Evolutionary conservation across 306 rosid species (phyloP).

Genomic region (Canavalia gladiata): DNA sequence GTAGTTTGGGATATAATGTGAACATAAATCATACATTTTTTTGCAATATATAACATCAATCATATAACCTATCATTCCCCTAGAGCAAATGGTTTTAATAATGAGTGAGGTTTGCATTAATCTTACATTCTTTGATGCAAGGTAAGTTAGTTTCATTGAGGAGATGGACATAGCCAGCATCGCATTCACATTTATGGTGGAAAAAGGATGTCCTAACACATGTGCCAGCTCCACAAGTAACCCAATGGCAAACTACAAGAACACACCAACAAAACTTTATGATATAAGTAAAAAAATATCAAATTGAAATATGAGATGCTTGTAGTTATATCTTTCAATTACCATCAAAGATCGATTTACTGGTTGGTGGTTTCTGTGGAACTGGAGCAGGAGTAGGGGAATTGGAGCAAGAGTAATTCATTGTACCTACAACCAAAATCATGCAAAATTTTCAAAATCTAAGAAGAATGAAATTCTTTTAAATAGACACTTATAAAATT

Average conservation of each 20-base stretch:
- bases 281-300: not conserved
- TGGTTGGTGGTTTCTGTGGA: slow-evolving; percentile 53
- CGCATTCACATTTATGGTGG: slow-evolving; percentile 64
- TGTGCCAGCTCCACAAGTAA: slow-evolving; percentile 78
- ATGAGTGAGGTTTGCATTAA: slow-evolving; percentile 1
- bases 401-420: slow-evolving; percentile 64
- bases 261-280: not conserved
- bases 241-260: slow-evolving; percentile 80
- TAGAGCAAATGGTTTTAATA: not conserved
- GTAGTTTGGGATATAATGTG: not conserved
- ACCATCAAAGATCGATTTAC: slow-evolving; percentile 70
- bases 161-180: slow-evolving; percentile 72
- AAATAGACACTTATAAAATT: not conserved
- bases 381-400: slow-evolving; percentile 62
- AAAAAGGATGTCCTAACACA: slow-evolving; percentile 77
- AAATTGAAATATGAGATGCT: not conserved
- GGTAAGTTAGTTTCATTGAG: slow-evolving; percentile 72
- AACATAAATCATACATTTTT: not conserved
- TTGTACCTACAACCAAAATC: slow-evolving; percentile 60
- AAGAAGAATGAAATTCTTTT: slow-evolving; percentile 4
- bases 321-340: slow-evolving; percentile 7
- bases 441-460: slow-evolving; percentile 45
- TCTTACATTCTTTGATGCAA: slow-evolving; percentile 83
- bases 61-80: slow-evolving; percentile 3
- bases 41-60: not conserved